Base-by-base conservation (phyloP, 1,284 basidiomycete genomes). In the Ceratobasidium sp. region DNA sequence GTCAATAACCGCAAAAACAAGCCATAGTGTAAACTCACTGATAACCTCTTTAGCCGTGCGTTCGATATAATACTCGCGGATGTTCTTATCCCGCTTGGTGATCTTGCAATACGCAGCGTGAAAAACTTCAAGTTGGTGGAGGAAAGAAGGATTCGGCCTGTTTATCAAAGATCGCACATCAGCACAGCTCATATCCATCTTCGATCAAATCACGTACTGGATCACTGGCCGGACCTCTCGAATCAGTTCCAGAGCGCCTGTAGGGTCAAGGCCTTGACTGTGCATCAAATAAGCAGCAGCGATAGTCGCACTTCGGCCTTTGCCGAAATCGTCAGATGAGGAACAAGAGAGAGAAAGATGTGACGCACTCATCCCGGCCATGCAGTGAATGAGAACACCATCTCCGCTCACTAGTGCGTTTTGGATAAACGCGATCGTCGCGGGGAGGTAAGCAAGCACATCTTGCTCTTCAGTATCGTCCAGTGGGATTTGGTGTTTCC, bases 211-310 rank as follows among this genome's bases (percentile, higher is more conserved):
- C n/a, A 83, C 89, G 74, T 78, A 94, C 93, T 92, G 88, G 11
- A 91, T 84, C 54, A 84, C 82, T 0, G 92, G 90, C 9, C 94
- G 85, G 21, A 84, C 86, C 73, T 87, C 83, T 67, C 84, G 84
- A 69, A 96, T 89, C 74, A 90, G 81, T 28, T 89, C 85, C 14
- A 96, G 81, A 1, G 94, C 93, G 21, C 84, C 82, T n/a, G 87
- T 82, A 0, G 86, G 84, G 73, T 89, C 87, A n/a, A 94, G 78
- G 58, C 88, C 84, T 73, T 85, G 83, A 14, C 86, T 85, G 77
- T 90, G 87, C 92, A 96, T 95, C 55, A 96, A 82, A 78, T 93
- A 96, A 6, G 94, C 94, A 1, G 92, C 89, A 6, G 90, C 88
- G 63, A 96, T 89, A 0, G 92, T 91, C 16, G 90, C 89, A 76